Evolutionary conservation across 179 eudicot genomes (phyloP), one percentile per base, ranked within the genome.

Genomic region (Beta lomatogona): DNA sequence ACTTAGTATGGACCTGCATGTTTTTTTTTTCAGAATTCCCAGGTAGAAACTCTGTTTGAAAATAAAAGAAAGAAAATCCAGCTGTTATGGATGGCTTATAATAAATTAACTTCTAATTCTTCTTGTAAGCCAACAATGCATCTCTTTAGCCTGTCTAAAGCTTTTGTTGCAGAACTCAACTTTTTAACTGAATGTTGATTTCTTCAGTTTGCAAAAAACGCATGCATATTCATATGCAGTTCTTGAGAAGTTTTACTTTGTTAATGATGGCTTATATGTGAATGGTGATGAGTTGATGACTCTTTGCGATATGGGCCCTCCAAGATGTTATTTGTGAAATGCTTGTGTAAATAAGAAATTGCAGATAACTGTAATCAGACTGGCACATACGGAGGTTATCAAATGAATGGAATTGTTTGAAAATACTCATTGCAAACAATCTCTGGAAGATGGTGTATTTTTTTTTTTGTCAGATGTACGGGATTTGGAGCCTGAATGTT

Each of bases 401-500:
- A 4, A 16, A 63, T 65, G 69, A 11, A 1, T 69, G 8, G 6
- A 46, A 31, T 52, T 41, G 22, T 44, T 18, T 69, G 48, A 41
- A 67, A 31, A 41, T 69, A 45, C 21, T 15, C 16, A n/a, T 9
- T 69, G 19, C 4, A 44, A 6, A 16, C 52, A 7, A 44, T 69
- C 12, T 69, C 22, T 18, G 52, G 69, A 65, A 65, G 73, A 45
- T 69, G 73, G n/a, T n/a, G n/a, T n/a, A n/a, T 11, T 7, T 16
- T 44, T 69, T 41, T 44, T 5, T 5, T 65, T 9, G 9, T n/a
- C 59, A 41, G 53, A 68, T 74, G 73, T 11, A 48, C 7, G 53
- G 12, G 14, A 41, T 59, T 64, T 82, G 76, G 41, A 36, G 66
- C 77, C 19, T 55, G 46, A 31, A 74, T 72, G 41, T 75, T 8